Base-by-base conservation (phyloP, 768 basidiomycete species). In the Leccinum uliginosum region DNA sequence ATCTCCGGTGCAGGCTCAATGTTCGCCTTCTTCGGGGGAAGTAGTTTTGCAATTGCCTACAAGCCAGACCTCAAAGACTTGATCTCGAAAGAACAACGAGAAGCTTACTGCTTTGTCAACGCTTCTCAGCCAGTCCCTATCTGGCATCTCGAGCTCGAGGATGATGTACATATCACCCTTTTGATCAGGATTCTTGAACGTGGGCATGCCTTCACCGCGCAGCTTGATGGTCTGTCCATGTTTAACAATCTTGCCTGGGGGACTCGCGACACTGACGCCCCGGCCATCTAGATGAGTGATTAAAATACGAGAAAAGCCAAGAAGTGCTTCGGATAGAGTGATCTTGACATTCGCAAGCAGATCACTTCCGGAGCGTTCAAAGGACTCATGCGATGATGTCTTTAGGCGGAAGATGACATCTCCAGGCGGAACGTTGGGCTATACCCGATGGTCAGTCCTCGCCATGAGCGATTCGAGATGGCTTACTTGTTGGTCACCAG, bases 231-330 rank as follows among this genome's bases (percentile, higher is more conserved):
- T 83, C 60, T 88, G 84, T 11, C 85, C 84, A 4, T 85, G 80
- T 59, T 84, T 83, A 66, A 95, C 81, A 27, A 94, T 83, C 69
- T 87, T 89, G 8, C 87, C 84, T 1, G 82, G 78, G 5, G 90
- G 90, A 61, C 83, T 87, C 0, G 83, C 74, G 12, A 97, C 82
- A 35, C 83, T 84, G 51, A 98, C 79, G n/a, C 93, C 93, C 14
- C 93, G 84, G 10, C 94, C 94, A 67, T 99, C 96, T 29, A 99
- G 79, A 70, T 99, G 96, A 7, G 87, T 90, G 56, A 99, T 76
- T 23, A 97, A 74, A 59, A 98, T 87, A 26, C 96, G 84, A 48
- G 87, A 90, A 75, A 99, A 95, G n/a, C 96, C 96, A 53, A 97
- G 81, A 10, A 98, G 81, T 3, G 94, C 91, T 73, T 99, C 96